A percentile compares a stretch with the other conserved stretches of the same genome.
Evolutionary conservation across 2,329 filamentous ascomycete species (phyloP).

Genomic region (Colletotrichum camelliae): DNA sequence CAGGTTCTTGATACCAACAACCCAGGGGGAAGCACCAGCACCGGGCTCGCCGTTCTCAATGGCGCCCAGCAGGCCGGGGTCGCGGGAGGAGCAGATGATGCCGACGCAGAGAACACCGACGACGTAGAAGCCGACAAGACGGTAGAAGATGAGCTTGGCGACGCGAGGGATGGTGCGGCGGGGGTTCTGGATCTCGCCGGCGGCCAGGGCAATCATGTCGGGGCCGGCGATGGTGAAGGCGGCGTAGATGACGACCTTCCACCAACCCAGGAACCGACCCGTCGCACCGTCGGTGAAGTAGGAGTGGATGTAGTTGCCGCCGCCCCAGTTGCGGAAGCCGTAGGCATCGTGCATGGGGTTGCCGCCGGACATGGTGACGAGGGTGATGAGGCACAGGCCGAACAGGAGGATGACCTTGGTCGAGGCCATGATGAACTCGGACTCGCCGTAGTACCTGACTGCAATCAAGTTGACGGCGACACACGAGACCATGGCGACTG

Average conservation of each 20-base stretch:
- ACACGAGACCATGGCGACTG: constrained; percentile 50
- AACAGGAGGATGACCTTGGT: constrained; percentile 53
- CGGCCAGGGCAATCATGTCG: constrained; percentile 66
- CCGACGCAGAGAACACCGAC: constrained; percentile 65
- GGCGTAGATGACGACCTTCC: constrained; percentile 65
- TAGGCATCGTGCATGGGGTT: constrained; percentile 68
- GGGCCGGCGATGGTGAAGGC: constrained; percentile 72
- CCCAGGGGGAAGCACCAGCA: constrained; percentile 57
- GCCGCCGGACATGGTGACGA: constrained; percentile 72
- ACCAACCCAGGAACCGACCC: constrained; percentile 66
- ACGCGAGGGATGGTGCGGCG: constrained; percentile 70
- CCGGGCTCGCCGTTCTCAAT: constrained; percentile 55
- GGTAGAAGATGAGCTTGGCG: constrained; percentile 77
- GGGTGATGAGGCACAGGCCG: constrained; percentile 66
- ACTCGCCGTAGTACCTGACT: constrained; percentile 49
- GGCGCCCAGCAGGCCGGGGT: constrained; percentile 57
- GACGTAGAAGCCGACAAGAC: constrained; percentile 75
- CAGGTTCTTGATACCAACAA: constrained; percentile 60
- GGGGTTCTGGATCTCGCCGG: constrained; percentile 68
- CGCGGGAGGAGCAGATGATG: constrained; percentile 64
- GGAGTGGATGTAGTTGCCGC: constrained; percentile 35
- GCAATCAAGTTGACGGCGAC: constrained; percentile 52
- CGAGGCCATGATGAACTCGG: constrained; percentile 62
- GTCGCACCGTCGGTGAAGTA: constrained; percentile 51
- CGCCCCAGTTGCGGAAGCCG: constrained; percentile 65